Evolutionary conservation across 2,329 filamentous ascomycete genomes (phyloP).

Genomic region (Nigrospora oryzae): DNA sequence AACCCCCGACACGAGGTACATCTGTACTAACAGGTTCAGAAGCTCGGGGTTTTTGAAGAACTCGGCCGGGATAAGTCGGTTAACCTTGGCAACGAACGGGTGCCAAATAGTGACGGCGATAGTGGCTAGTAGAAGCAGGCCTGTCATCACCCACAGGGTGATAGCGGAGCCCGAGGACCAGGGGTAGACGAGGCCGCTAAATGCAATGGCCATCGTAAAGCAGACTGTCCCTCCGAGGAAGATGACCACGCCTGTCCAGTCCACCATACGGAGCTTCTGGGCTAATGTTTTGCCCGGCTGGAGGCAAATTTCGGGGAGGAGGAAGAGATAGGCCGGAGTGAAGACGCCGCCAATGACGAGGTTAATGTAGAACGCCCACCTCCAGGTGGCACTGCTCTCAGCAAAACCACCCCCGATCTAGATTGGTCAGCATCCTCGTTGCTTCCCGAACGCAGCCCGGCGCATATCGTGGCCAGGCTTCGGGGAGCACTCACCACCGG

Average conservation of each 20-base stretch:
- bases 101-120: slow-evolving; percentile 27
- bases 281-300: slow-evolving; percentile 7
- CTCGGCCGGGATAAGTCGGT: slow-evolving; percentile 29
- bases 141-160: slow-evolving; percentile 32
- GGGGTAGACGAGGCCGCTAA: slow-evolving; percentile 35
- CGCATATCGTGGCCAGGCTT: not conserved
- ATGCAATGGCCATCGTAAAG: slow-evolving; percentile 37
- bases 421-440: not conserved
- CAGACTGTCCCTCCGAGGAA: slow-evolving; percentile 27
- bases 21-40: slow-evolving; percentile 9
- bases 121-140: slow-evolving; percentile 30
- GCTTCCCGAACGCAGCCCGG: too few species aligned
- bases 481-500: slow-evolving; percentile 1
- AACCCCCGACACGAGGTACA: slow-evolving; percentile 9
- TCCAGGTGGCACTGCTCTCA: slow-evolving; percentile 4
- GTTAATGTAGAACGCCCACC: slow-evolving; percentile 41
- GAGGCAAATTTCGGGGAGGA: slow-evolving; percentile 13
- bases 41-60: slow-evolving; percentile 20
- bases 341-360: slow-evolving; percentile 32
- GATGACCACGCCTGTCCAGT: slow-evolving; percentile 33
- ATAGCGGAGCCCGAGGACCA: slow-evolving; percentile 37
- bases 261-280: slow-evolving; percentile 24
- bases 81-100: slow-evolving; percentile 25
- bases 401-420: slow-evolving; percentile 3
- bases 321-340: slow-evolving; percentile 17